Base-by-base conservation (phyloP, 2,329 filamentous ascomycete species). In the Xylaria hypoxylon region DNA sequence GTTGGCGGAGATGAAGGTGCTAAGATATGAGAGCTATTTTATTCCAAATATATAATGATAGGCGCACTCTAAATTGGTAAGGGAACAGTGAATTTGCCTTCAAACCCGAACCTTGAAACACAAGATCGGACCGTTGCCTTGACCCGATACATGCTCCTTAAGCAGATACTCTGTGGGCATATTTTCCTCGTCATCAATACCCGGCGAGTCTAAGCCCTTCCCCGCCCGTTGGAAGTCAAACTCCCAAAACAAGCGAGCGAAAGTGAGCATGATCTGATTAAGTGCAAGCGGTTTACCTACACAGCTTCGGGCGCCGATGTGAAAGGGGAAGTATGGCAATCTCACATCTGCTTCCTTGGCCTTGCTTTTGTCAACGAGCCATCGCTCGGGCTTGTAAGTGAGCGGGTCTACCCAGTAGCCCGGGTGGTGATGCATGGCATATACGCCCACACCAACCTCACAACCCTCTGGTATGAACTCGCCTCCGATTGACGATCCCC, bases 391-490 rank as follows among this genome's bases (percentile, higher is more conserved):
- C 53, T 26, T 42, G 42, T 45, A 63, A 2, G 10, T 24, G 60
- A 63, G 51, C 4, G 60, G 51, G n/a, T 35, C 60, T 2, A 10
- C 28, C 52, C 45, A 58, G 45, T 58, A 58, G 15, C 42, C 31
- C 24, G 42, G 35, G 11, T 63, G 28, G 24, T 58, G 60, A 22
- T 63, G 60, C 10, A 63, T 57, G 19, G 52, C 31, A 38, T 63
- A 63, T 1, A 63, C 35, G 1, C 28, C 52, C 1, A 63, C 53
- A 3, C 52, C 52, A 10, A 63, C 60, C 10, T 63, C 60, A 28
- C 47, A 53, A 19, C 60, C 52, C 22, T 17, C 51, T 4, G 60
- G 52, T 44, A 63, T 40, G 45, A 53, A 63, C 7, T 57, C 31
- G n/a, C 28, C 60, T 11, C 50, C 60, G 22, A 63, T 50, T 15